Evolutionary conservation across 2,329 filamentous ascomycete species (phyloP).

Genomic region (Didymella pinodella): DNA sequence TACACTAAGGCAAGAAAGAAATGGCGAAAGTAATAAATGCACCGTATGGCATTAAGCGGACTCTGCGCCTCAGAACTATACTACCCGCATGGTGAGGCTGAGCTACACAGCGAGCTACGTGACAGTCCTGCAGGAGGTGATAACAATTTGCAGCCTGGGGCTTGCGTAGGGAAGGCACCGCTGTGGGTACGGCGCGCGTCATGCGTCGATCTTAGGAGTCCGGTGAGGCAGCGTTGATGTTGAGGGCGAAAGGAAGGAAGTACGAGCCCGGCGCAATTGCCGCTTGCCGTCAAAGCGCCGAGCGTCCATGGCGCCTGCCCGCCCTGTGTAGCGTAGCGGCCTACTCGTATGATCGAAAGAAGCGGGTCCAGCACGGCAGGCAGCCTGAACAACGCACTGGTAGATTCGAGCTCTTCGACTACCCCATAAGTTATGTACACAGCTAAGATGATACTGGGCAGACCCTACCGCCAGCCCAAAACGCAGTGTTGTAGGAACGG

Average conservation of each 20-base stretch:
- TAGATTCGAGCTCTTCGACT: constrained; percentile 13
- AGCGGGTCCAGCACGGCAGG: not conserved
- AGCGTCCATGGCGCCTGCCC: not conserved
- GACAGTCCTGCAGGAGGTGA: not conserved
- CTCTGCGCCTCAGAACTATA: not conserved
- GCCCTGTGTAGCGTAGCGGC: not conserved
- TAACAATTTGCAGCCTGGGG: not conserved
- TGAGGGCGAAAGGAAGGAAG: not conserved
- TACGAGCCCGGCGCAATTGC: not conserved
- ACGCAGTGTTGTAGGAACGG: not conserved
- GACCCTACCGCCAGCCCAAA: not conserved
- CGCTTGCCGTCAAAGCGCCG: not conserved
- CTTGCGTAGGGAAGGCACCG: not conserved
- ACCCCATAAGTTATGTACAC: not conserved
- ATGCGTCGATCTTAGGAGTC: not conserved
- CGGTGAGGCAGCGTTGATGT: not conserved
- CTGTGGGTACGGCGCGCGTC: not conserved
- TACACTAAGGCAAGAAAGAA: not conserved
- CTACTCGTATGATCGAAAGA: not conserved
- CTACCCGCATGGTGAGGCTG: not conserved
- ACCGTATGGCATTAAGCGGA: not conserved
- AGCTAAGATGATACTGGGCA: not conserved
- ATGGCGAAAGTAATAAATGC: not conserved
- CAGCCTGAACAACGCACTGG: not conserved
- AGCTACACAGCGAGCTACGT: not conserved